Base-by-base conservation (phyloP, 176 grass and related monocot species). In the Dendrocalamus sinicus region DNA sequence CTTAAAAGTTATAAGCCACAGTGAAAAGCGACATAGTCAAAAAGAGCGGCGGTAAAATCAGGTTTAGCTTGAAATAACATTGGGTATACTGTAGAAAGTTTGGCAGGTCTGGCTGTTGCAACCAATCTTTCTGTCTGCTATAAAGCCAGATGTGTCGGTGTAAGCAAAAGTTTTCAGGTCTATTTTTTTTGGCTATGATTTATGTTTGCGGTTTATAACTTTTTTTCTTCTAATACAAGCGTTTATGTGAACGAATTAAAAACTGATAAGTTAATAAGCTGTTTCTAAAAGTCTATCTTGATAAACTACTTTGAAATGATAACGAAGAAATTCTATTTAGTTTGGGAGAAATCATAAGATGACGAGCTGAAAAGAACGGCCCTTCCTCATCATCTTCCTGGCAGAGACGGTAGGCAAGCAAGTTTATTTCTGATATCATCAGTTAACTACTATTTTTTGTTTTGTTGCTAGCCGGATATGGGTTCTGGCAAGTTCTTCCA, bases 401-500 rank as follows among this genome's bases (percentile, higher is more conserved):
- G 3, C 12, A 86, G 48, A 39, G 11, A 86, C 43, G 74, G 80
- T 73, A 75, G 66, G 89, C 43, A 51, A 85, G 62, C 70, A 69
- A 16, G 61, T 62, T 74, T 58, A 35, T 75, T 88, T 79, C 82
- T 60, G 47, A 61, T 32, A 17, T 41, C 62, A 68, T 85, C 32
- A 22, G n/a, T 66, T 5, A 84, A 52, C 43, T 24, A 47, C 32
- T 24, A 75, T 0, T 32, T 74, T 35, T 75, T 74, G 22, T 51
- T 24, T 20, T 22, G 55, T 58, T 77, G 59, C 59, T n/a, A n/a
- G n/a, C n/a, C n/a, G n/a, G n/a, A n/a, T 91, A 48, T 75, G 69
- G 5, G 58, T 67, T 91, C 85, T 91, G 61, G 85, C 4, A 79
- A 32, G 85, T 91, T 91, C 85, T 3, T 78, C 50, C 48, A 52